These are phyloP conservation scores for Lentinula sp. DNA, from an alignment of 768 basidiomycete species.

Conservation along the genomic window DNA sequence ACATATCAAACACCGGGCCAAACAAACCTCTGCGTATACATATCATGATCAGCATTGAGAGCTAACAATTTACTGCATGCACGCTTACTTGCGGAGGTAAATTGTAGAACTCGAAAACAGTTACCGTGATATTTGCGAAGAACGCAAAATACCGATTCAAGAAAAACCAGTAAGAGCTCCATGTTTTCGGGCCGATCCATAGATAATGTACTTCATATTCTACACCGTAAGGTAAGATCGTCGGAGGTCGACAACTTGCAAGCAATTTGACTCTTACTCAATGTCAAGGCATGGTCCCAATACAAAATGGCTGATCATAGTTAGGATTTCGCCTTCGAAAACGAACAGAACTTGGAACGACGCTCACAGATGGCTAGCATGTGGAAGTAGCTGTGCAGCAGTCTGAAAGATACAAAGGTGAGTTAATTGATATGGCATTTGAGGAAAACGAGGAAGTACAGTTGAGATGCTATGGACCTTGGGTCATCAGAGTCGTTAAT, in stretches of 20 bases:
- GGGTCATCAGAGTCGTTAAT: conserved; percentile 8
- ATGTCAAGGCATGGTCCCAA: conserved; percentile 7
- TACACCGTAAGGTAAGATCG: neutral
- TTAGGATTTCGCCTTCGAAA: neutral
- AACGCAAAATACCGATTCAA: conserved; percentile 18
- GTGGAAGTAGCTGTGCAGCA: conserved; percentile 1
- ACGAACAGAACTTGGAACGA: neutral
- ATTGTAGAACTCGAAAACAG: conserved; percentile 5
- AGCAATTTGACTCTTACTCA: neutral
- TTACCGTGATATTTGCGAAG: conserved; percentile 10
- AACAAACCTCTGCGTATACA: neutral
- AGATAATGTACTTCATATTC: conserved; percentile 14
- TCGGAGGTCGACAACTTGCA: neutral
- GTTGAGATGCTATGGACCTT: conserved; percentile 6
- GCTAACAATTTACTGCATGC: neutral
- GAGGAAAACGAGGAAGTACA: neutral
- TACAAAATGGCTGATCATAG: conserved; percentile 5
- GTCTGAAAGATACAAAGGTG: neutral
- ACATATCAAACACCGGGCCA: neutral
- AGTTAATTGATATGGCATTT: neutral
- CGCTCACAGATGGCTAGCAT: neutral
- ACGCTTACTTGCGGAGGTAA: neutral
- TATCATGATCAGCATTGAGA: neutral
- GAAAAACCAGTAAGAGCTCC: conserved; percentile 14
- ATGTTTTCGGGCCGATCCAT: conserved; percentile 12